Conservation (phyloP, 805 yeast genomes). For the Candida sphagnicola region DNA sequence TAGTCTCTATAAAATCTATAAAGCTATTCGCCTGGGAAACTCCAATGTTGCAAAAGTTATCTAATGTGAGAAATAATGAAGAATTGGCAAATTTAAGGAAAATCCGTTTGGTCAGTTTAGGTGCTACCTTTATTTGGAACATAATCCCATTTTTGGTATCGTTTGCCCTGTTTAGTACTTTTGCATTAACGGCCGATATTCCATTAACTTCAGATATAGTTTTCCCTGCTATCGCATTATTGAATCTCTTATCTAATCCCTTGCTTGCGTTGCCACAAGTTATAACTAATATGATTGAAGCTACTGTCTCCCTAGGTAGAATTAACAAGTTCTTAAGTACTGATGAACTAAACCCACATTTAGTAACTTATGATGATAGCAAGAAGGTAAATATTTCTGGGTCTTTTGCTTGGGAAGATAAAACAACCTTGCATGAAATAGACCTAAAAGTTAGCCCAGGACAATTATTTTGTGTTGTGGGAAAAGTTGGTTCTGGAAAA, state of each 20-base stretch:
- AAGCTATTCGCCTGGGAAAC: constrained; percentile 69
- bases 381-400: constrained; percentile 39
- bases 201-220: constrained; percentile 67
- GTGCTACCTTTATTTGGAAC: constrained; percentile 57
- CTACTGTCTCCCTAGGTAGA: constrained; percentile 55
- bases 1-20: constrained; percentile 58
- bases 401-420: constrained; percentile 10
- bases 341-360: constrained; percentile 40
- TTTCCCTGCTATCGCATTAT: constrained; percentile 63
- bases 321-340: constrained; percentile 45
- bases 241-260: constrained; percentile 56
- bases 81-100: constrained; percentile 50
- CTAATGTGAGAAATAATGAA: constrained; percentile 52
- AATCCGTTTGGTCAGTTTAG: constrained; percentile 40
- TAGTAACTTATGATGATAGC: constrained; percentile 15
- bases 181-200: constrained; percentile 38
- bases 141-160: constrained; percentile 64
- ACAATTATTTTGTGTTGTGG: constrained; percentile 56
- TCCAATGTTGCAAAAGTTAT: constrained; percentile 53
- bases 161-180: constrained; percentile 55
- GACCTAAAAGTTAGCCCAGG: constrained; percentile 51
- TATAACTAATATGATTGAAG: constrained; percentile 55
- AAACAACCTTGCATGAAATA: constrained; percentile 33
- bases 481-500: constrained; percentile 68
- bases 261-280: constrained; percentile 56